These are phyloP conservation scores for Salix dunnii DNA, from an alignment of 345 rosid genomes.

Conservation along the genomic window DNA sequence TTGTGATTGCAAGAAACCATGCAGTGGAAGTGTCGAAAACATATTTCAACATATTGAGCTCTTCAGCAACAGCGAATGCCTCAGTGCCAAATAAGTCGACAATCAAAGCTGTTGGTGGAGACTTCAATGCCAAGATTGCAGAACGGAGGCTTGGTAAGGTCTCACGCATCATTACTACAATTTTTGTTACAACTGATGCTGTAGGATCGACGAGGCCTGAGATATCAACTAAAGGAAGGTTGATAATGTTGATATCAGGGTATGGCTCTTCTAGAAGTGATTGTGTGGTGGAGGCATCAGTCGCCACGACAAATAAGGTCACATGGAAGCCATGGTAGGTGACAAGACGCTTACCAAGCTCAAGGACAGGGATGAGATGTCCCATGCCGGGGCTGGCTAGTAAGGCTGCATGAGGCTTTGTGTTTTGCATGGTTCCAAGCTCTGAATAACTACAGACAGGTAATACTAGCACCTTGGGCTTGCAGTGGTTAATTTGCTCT, in stretches of 20 bases:
- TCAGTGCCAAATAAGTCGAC: conserved; percentile 13
- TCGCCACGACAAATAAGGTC: conserved; percentile 13
- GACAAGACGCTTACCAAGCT: conserved; percentile 15
- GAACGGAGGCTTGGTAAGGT: not conserved
- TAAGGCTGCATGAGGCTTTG: conserved; percentile 14
- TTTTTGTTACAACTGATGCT: not conserved
- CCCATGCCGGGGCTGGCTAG: conserved; percentile 22
- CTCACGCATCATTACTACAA: conserved; percentile 6
- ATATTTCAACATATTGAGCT: conserved; percentile 6
- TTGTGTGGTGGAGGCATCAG: not conserved
- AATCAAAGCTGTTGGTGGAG: conserved; percentile 4
- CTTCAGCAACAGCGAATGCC: conserved; percentile 4
- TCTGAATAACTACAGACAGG: not conserved
- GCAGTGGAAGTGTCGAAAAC: conserved; percentile 5
- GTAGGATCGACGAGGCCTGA: not conserved
- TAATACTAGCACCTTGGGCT: no score
- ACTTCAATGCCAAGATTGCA: not conserved
- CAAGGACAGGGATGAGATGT: conserved; percentile 15
- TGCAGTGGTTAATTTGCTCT: no score
- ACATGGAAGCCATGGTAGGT: conserved; percentile 7
- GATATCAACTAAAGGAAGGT: conserved; percentile 6
- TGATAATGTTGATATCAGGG: not conserved
- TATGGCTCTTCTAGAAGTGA: not conserved
- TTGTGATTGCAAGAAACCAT: conserved; percentile 34
- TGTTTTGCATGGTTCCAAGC: not conserved